These are phyloP conservation scores for Claviceps sp. DNA, from an alignment of 2,329 filamentous ascomycete genomes.

Conservation along the genomic window DNA sequence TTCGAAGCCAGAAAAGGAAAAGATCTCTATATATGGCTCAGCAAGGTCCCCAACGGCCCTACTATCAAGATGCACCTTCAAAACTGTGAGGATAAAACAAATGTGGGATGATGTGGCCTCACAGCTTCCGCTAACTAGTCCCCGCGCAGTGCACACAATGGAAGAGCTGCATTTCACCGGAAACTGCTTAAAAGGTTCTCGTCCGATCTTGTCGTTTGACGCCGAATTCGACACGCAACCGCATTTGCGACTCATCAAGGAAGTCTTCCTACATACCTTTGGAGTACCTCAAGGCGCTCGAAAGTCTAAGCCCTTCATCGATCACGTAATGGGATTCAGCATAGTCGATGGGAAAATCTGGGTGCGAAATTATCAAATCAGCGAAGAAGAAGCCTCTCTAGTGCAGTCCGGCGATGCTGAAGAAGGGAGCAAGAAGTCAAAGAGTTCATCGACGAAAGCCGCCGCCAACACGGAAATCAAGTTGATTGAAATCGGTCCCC, in stretches of 20 bases:
- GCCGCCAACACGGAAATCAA: slow-evolving; percentile 60
- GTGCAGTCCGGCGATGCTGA: slow-evolving; percentile 25
- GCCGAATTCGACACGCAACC: slow-evolving; percentile 70
- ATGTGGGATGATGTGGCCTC: not conserved
- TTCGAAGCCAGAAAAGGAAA: slow-evolving; percentile 91
- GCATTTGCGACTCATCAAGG: slow-evolving; percentile 72
- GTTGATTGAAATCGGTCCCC: slow-evolving; percentile 84
- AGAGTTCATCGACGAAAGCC: slow-evolving; percentile 20
- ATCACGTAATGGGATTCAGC: slow-evolving; percentile 88
- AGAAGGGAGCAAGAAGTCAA: slow-evolving; percentile 27
- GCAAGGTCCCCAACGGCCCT: slow-evolving; percentile 65
- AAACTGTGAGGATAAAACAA: slow-evolving; percentile 39
- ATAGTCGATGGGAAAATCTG: slow-evolving; percentile 89
- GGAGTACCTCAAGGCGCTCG: slow-evolving; percentile 79
- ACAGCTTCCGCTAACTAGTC: slow-evolving; percentile 11
- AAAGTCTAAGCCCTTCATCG: slow-evolving; percentile 90
- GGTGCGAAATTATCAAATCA: slow-evolving; percentile 90
- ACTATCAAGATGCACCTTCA: slow-evolving; percentile 61
- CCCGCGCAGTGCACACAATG: slow-evolving; percentile 71
- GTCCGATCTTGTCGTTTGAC: slow-evolving; percentile 87
- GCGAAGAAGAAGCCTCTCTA: slow-evolving; percentile 58
- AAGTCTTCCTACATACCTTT: slow-evolving; percentile 81
- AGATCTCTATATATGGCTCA: slow-evolving; percentile 89
- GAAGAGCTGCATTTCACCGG: slow-evolving; percentile 93
- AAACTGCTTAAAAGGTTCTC: slow-evolving; percentile 88